These are phyloP conservation scores for Oryza punctata DNA, from an alignment of 176 grass and related monocot species.

Conservation along the genomic window DNA sequence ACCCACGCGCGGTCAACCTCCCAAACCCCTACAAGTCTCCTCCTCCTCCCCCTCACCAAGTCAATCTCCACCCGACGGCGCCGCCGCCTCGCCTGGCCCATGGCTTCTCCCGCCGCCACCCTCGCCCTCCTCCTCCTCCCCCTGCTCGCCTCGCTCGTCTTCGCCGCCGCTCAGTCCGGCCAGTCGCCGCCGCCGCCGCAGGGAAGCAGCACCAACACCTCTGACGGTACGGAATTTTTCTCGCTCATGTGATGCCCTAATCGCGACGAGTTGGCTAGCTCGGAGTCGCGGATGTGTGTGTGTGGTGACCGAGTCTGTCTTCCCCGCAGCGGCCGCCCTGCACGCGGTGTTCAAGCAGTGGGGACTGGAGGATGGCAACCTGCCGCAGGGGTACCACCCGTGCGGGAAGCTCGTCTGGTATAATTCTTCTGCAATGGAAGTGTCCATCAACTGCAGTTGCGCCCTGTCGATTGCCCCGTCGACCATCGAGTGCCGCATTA, in stretches of 20 bases:
- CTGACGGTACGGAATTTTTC: slow-evolving; percentile 31
- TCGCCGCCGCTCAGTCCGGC: not conserved
- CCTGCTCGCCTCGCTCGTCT: slow-evolving; percentile 23
- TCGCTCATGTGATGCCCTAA: not conserved
- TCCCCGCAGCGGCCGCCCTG: slow-evolving; percentile 30
- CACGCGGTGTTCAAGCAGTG: slow-evolving; percentile 20
- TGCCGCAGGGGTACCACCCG: not conserved
- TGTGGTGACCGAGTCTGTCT: slow-evolving; percentile 19
- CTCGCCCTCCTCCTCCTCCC: slow-evolving; percentile 9
- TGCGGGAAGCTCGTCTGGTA: not conserved
- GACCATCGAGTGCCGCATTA: not conserved
- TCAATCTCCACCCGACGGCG: slow-evolving; percentile 23
- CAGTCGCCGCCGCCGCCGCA: too few relatives aligned
- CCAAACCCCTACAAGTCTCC: slow-evolving; percentile 24
- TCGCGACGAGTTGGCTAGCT: not conserved
- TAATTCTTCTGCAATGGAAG: too few relatives aligned
- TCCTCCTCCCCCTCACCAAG: not conserved
- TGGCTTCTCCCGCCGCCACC: slow-evolving; percentile 33
- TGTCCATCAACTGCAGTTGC: slow-evolving; percentile 40
- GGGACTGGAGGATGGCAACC: not conserved
- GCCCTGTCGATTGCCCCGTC: not conserved
- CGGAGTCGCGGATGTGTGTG: not conserved
- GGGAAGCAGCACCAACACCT: not conserved
- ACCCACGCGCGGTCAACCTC: slow-evolving; percentile 32
- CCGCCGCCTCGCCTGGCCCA: slow-evolving; percentile 19